A percentile compares a stretch with the other conserved stretches of the same genome.
phyloP scores from a whole-genome alignment of 108 stramenopile genomes.

The Skeletonema marinoi region DNA sequence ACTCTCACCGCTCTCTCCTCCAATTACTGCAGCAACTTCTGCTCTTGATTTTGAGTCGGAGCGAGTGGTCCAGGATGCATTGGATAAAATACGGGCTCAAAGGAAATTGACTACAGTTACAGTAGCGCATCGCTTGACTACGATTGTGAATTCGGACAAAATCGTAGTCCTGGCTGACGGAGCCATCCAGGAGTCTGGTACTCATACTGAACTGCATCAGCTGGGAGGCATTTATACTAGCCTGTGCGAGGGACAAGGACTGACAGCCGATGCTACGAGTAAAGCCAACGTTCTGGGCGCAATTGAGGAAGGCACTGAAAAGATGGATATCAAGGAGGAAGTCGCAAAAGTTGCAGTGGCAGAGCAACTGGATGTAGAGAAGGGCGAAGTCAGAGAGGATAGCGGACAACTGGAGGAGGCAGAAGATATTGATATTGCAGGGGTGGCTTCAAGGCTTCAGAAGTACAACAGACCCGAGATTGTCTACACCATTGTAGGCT shows the following conservation, averaged over 20 bases:
- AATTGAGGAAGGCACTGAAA: neutral
- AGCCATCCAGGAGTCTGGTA: conserved; percentile 73
- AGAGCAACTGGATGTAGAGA: conserved; percentile 3
- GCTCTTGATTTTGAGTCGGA: conserved; percentile 85
- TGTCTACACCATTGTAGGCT: conserved; percentile 17
- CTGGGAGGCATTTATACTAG: conserved; percentile 48
- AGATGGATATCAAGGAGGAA: neutral
- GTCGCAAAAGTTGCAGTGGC: neutral
- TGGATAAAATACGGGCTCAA: conserved; percentile 57
- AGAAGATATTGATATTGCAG: conserved; percentile 4
- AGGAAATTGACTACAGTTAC: conserved; percentile 65
- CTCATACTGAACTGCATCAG: conserved; percentile 66
- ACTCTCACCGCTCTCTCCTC: neutral
- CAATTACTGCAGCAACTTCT: conserved; percentile 21
- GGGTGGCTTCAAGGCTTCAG: conserved; percentile 9
- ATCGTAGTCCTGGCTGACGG: conserved; percentile 79
- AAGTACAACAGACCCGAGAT: conserved; percentile 15
- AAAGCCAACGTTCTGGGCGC: neutral
- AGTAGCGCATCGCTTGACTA: conserved; percentile 62
- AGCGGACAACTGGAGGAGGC: neutral
- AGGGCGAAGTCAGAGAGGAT: neutral
- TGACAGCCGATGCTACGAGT: conserved; percentile 20
- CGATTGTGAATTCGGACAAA: conserved; percentile 66
- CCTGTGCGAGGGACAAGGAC: conserved; percentile 52
- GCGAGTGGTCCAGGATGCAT: conserved; percentile 78